These are phyloP conservation scores for Diaporthe sp. DNA, from an alignment of 2,329 filamentous ascomycete species.

Conservation along the genomic window DNA sequence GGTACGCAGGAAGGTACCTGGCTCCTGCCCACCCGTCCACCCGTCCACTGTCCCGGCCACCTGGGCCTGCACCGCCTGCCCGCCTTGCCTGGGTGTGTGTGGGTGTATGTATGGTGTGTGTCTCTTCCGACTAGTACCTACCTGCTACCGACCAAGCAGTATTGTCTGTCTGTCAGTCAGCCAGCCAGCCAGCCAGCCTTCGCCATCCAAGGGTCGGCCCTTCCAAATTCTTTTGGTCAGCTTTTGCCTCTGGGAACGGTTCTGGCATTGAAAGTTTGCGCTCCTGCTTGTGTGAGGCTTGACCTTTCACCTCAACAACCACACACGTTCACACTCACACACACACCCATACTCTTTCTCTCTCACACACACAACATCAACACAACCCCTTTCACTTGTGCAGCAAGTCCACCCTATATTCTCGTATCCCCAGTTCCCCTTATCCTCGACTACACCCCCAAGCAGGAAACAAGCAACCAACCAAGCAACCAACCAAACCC, in stretches of 20 bases:
- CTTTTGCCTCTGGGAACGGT: conserved; percentile 28
- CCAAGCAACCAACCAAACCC: too few species aligned
- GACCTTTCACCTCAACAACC: conserved; percentile 19
- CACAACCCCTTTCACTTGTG: neutral
- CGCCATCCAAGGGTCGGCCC: conserved; percentile 2
- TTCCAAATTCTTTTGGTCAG: conserved; percentile 27
- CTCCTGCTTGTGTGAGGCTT: conserved; percentile 10
- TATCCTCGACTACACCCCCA: neutral
- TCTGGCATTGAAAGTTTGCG: conserved; percentile 26
- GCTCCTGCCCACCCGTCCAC: conserved; percentile 4
- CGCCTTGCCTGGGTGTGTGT: neutral
- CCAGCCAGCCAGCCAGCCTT: neutral
- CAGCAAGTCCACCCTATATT: neutral
- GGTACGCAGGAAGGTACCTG: conserved; percentile 3
- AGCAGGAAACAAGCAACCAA: neutral
- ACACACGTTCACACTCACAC: neutral
- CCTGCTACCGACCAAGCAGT: neutral
- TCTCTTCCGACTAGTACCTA: conserved; percentile 1
- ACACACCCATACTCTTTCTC: neutral
- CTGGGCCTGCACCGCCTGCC: conserved; percentile 24
- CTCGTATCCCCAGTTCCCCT: neutral
- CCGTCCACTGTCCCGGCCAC: conserved; percentile 24
- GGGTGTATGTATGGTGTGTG: neutral
- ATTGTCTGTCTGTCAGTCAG: conserved; percentile 4
- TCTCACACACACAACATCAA: neutral